Percentiles rank a stretch among this genome's conserved stretches.
Evolutionary conservation across 306 rosid genomes (phyloP).

Genomic region (Delonix regia): DNA sequence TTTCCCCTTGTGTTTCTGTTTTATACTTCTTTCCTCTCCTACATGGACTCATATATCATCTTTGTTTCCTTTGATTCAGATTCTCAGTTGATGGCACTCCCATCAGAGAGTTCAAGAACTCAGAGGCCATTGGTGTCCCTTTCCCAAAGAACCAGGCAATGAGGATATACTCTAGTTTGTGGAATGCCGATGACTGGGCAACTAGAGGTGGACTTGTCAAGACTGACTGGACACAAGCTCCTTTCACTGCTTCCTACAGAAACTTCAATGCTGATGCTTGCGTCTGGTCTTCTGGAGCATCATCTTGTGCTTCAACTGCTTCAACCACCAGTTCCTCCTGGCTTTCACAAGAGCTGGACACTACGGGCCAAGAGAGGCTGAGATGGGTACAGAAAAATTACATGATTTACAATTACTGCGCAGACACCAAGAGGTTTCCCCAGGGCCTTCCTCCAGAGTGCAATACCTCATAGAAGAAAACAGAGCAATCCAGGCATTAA

Average conservation of each 20-base stretch:
- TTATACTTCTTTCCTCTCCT: not conserved
- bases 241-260: conserved; percentile 10
- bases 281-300: not conserved
- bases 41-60: not conserved
- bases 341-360: not conserved
- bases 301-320: not conserved
- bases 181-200: not conserved
- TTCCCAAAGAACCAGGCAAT: not conserved
- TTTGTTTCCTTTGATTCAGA: not conserved
- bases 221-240: not conserved
- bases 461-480: not conserved
- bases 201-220: not conserved
- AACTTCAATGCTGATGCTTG: not conserved
- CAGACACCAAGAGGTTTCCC: not conserved
- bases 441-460: conserved; percentile 9
- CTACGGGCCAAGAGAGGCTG: not conserved
- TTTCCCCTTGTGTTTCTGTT: not conserved
- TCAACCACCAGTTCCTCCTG: not conserved
- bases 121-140: not conserved
- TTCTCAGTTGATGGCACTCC: conserved; percentile 14
- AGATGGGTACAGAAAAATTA: not conserved
- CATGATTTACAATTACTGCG: not conserved
- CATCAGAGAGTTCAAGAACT: conserved; percentile 8
- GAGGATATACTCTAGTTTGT: not conserved
- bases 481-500: not conserved